phyloP scores from a whole-genome alignment of 2,329 filamentous ascomycete species.

The Penicillium hordei region DNA sequence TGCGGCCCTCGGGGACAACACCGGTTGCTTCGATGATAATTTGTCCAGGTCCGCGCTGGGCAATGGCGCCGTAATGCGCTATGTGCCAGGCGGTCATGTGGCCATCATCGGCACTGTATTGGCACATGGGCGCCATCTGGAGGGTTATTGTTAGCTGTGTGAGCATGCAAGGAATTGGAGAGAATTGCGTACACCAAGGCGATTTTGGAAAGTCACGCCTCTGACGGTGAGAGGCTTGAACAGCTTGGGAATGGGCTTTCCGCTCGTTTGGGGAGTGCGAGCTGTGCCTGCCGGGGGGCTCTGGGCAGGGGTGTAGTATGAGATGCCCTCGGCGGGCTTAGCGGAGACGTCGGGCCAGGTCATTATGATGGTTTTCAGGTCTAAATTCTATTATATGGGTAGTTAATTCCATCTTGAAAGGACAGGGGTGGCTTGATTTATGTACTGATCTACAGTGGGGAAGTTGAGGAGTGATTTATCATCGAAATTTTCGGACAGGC shows the following conservation, averaged over 20 bases:
- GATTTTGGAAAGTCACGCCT: conserved; percentile 63
- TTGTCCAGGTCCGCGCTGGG: conserved; percentile 73
- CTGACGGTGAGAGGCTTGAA: conserved; percentile 59
- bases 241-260: conserved; percentile 52
- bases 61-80: conserved; percentile 77
- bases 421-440: neutral
- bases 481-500: neutral
- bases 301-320: conserved; percentile 44
- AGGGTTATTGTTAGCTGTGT: neutral
- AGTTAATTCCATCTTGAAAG: neutral
- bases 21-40: conserved; percentile 76
- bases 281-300: conserved; percentile 40
- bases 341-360: conserved; percentile 36
- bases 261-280: conserved; percentile 44
- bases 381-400: neutral
- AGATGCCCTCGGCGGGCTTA: conserved; percentile 40
- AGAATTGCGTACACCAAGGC: conserved; percentile 53
- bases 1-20: conserved; percentile 74
- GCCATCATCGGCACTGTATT: conserved; percentile 66
- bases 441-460: neutral
- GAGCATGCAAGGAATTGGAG: neutral
- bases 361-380: conserved; percentile 13
- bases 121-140: conserved; percentile 56
- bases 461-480: conserved; percentile 1
- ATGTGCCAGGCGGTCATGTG: conserved; percentile 79